Evolutionary conservation across 2,329 filamentous ascomycete genomes (phyloP).

Genomic region (Monilinia aucupariae): DNA sequence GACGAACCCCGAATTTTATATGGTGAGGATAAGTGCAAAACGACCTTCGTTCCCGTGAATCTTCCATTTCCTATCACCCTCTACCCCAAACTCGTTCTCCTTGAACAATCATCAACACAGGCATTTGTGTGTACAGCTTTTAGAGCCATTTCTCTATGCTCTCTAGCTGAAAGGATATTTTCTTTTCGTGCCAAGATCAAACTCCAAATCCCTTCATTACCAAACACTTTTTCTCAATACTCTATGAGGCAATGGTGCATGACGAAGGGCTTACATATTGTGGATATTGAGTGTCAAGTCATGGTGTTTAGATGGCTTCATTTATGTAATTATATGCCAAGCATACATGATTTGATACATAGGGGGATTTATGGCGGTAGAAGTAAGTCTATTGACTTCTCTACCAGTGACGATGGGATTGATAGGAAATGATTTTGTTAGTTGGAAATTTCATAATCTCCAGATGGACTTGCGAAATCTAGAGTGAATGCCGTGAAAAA

Average conservation of each 20-base stretch:
- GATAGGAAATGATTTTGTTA: background rate
- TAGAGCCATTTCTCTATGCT: conserved; percentile 39
- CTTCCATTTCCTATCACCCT: background rate
- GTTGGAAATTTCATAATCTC: background rate
- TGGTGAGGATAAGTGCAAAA: conserved; percentile 6
- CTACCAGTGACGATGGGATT: background rate
- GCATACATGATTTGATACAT: background rate
- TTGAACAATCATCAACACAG: conserved; percentile 25
- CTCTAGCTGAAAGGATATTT: conserved; percentile 42
- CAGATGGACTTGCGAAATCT: no score
- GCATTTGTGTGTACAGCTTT: conserved; percentile 50
- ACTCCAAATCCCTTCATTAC: conserved; percentile 49
- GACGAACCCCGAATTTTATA: background rate
- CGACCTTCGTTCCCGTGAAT: background rate
- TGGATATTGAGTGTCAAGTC: conserved; percentile 17
- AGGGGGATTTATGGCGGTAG: background rate
- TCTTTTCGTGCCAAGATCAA: conserved; percentile 47
- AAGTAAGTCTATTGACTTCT: background rate
- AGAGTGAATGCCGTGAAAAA: background rate
- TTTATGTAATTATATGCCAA: background rate
- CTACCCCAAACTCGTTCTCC: background rate
- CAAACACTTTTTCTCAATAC: conserved; percentile 53
- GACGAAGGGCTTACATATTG: conserved; percentile 47
- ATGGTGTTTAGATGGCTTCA: background rate
- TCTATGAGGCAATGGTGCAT: conserved; percentile 55